These are phyloP conservation scores for Alternaria rosae DNA, from an alignment of 2,329 filamentous ascomycete species.

Conservation along the genomic window DNA sequence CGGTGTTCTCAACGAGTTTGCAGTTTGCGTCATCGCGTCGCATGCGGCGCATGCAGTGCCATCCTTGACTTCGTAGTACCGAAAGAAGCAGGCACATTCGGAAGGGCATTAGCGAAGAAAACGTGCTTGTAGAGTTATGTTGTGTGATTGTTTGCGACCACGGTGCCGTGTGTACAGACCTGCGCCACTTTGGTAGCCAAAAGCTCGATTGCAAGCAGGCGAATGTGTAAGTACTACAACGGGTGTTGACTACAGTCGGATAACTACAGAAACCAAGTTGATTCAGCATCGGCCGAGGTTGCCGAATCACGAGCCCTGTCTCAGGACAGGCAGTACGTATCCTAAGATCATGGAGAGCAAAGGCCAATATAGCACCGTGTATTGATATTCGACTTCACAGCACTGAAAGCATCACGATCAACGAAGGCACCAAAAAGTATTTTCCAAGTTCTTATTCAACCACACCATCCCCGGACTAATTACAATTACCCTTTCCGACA, in stretches of 20 bases:
- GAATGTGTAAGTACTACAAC: too few species aligned
- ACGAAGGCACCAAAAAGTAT: not conserved
- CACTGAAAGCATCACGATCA: conserved; percentile 1
- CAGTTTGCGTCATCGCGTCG: not conserved
- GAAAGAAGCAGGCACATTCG: not conserved
- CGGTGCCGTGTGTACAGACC: too few species aligned
- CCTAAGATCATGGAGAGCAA: too few species aligned
- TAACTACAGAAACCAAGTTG: fast-evolving
- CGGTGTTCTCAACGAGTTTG: not conserved
- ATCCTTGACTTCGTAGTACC: not conserved
- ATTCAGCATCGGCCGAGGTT: not conserved
- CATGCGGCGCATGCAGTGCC: not conserved
- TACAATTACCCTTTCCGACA: conserved; percentile 39
- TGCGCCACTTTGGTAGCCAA: too few species aligned
- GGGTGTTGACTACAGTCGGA: fast-evolving
- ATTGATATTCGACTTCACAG: too few species aligned
- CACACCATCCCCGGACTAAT: conserved; percentile 31
- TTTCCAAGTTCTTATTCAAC: conserved; percentile 34
- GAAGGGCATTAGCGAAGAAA: not conserved
- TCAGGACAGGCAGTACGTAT: too few species aligned
- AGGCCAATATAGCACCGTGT: too few species aligned
- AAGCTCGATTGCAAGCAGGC: too few species aligned
- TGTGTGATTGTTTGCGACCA: not conserved
- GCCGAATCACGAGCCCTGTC: too few species aligned
- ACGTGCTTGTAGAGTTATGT: not conserved